Evolutionary conservation across 2,329 filamentous ascomycete genomes (phyloP), one percentile per base, ranked within the genome.

Genomic region (Emmonsiellopsis sp.): DNA sequence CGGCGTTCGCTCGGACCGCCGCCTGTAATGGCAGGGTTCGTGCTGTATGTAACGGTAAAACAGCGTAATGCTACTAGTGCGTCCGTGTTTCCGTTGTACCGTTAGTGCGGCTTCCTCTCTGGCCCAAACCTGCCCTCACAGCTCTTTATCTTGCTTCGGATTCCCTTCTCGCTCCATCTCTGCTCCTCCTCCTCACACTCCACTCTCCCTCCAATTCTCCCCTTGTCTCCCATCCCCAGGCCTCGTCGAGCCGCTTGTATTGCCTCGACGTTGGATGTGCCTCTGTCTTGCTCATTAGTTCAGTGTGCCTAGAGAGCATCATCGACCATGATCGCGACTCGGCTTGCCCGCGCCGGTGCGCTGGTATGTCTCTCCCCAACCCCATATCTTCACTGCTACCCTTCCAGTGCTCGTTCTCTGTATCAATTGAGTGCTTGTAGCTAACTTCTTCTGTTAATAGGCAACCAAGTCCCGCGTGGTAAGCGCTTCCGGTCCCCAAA

Each of bases 261-360:
- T 62, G 57, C 61, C 60, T 63, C 62, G 65, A 55, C 61, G 55
- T 68, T 71, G 64, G 63, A 70, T 70, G 70, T 66, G 65, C 52
- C 47, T 50, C 52, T 16, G 51, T 54, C 34, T 51, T 51, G 37
- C 37, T 37, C 30, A 35, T 16, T 46, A 53, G 44, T 62, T 63
- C 61, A 64, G 66, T 62, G 63, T 62, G 64, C 67, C 70, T 67
- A 67, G 67, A 69, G 64, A 49, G 34, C 46, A 49, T 67, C 65
- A 65, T 54, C 61, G 67, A 73, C 65, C 63, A 76, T 76, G 73
- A 72, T 75, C 65, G 72, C 73, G 63, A 67, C 71, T 61, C 68
- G 70, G 68, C 67, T 75, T 61, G 67, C 71, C 67, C 73, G 73
- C 66, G 64, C 70, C 61, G 70, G 71, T 70, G 71, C 68, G 67